phyloP scores from a whole-genome alignment of 768 basidiomycete species.

The Ramaria sp. region DNA sequence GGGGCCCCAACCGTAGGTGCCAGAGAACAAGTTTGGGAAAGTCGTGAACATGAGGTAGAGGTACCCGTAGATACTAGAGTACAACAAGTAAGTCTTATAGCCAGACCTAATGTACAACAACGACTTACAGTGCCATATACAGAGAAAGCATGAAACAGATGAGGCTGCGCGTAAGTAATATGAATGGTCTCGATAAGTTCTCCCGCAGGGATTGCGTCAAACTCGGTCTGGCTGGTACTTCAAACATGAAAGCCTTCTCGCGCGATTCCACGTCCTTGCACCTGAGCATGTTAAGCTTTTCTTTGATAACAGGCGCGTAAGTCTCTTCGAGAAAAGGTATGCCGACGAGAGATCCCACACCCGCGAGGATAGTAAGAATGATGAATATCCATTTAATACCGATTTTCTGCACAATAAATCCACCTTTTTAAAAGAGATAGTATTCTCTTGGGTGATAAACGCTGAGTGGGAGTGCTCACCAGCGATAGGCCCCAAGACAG shows the following conservation, averaged over 20 bases:
- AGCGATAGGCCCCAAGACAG: conserved; percentile 7
- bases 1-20: conserved; percentile 25
- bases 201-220: conserved; percentile 9
- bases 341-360: conserved; percentile 9
- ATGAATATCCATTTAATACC: conserved; percentile 13
- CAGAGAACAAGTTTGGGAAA: conserved; percentile 27
- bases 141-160: conserved; percentile 13
- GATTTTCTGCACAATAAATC: conserved; percentile 11
- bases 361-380: conserved; percentile 13
- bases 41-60: conserved; percentile 22
- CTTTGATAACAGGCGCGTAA: conserved; percentile 15
- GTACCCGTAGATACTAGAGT: conserved; percentile 21
- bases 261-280: conserved; percentile 5
- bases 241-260: neutral
- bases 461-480: conserved; percentile 23
- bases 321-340: conserved; percentile 17
- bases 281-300: conserved; percentile 9
- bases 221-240: conserved; percentile 7
- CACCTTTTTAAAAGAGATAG: conserved; percentile 3
- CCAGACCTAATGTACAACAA: neutral
- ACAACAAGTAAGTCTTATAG: conserved; percentile 87
- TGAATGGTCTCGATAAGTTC: conserved; percentile 11
- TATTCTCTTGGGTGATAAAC: neutral
- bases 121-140: conserved; percentile 9
- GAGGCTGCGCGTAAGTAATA: conserved; percentile 14